Conservation (phyloP, 306 rosid genomes). For the Gynostemma pentaphyllum region DNA sequence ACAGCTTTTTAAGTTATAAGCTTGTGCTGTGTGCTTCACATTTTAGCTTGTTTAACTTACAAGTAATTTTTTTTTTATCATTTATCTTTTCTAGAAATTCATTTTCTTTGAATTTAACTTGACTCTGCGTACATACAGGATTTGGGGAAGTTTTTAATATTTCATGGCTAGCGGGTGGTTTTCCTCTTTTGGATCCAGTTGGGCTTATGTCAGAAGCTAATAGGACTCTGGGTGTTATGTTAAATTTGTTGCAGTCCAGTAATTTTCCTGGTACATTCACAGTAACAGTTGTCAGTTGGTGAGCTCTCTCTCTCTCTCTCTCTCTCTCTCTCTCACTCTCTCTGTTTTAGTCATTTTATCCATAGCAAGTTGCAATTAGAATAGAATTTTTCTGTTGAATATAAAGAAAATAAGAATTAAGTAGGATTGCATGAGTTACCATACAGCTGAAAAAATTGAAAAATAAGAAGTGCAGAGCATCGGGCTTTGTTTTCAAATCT, state of each 20-base stretch:
- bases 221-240: slow-evolving; percentile 56
- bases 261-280: slow-evolving; percentile 69
- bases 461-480: neutral
- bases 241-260: slow-evolving; percentile 64
- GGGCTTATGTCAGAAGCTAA: slow-evolving; percentile 72
- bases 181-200: slow-evolving; percentile 69
- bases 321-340: slow-evolving; percentile 8
- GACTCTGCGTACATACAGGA: slow-evolving; percentile 30
- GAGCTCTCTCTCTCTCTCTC: slow-evolving; percentile 26
- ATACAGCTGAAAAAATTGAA: too few species aligned
- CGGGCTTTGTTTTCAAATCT: neutral
- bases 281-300: slow-evolving; percentile 76
- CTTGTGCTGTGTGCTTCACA: slow-evolving; percentile 6
- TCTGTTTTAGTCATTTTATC: slow-evolving; percentile 11
- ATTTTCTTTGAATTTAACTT: slow-evolving; percentile 5
- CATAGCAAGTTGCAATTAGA: slow-evolving; percentile 1
- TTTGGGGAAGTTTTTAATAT: slow-evolving; percentile 46
- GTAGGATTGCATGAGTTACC: neutral
- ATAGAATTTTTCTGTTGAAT: neutral
- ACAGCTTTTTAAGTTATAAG: neutral
- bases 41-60: neutral
- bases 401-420: neutral
- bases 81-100: neutral
- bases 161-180: slow-evolving; percentile 72
- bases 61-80: neutral